A percentile compares a stretch with the other conserved stretches of the same genome.
Evolutionary conservation across 2,329 filamentous ascomycete species (phyloP).

Genomic region (Pseudogymnoascus sp.): DNA sequence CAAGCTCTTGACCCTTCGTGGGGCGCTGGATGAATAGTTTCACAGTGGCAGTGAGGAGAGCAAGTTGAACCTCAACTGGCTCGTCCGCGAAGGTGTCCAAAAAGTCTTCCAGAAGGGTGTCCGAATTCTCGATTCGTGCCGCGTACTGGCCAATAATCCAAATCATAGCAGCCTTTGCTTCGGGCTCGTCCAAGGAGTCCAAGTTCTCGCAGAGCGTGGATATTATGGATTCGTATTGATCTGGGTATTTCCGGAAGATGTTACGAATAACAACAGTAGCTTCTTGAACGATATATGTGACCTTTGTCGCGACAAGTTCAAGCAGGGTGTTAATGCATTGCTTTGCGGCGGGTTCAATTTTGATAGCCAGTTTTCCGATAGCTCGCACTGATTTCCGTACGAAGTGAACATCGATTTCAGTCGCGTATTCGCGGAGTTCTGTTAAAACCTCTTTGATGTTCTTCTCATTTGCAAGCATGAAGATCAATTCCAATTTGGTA

Average conservation of each 20-base stretch:
- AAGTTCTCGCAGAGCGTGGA: constrained; percentile 91
- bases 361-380: constrained; percentile 96
- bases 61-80: constrained; percentile 89
- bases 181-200: constrained; percentile 91
- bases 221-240: constrained; percentile 98
- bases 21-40: constrained; percentile 97
- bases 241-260: constrained; percentile 98
- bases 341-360: constrained; percentile 88
- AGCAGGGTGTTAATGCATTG: constrained; percentile 89
- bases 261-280: constrained; percentile 97
- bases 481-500: constrained; percentile 95
- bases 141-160: constrained; percentile 99
- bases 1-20: constrained; percentile 85
- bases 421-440: constrained; percentile 91
- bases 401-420: constrained; percentile 97
- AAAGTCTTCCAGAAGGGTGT: constrained; percentile 89
- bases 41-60: constrained; percentile 88
- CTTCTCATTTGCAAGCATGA: constrained; percentile 92
- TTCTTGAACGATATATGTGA: constrained; percentile 98
- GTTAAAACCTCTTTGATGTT: constrained; percentile 95
- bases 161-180: constrained; percentile 97
- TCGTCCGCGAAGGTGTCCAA: constrained; percentile 90
- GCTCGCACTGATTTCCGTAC: constrained; percentile 95
- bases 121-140: constrained; percentile 93
- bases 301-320: constrained; percentile 92